Percentiles rank a stretch among this genome's conserved stretches.
Evolutionary conservation across 306 rosid species (phyloP).

Genomic region (Crotalaria pallida): DNA sequence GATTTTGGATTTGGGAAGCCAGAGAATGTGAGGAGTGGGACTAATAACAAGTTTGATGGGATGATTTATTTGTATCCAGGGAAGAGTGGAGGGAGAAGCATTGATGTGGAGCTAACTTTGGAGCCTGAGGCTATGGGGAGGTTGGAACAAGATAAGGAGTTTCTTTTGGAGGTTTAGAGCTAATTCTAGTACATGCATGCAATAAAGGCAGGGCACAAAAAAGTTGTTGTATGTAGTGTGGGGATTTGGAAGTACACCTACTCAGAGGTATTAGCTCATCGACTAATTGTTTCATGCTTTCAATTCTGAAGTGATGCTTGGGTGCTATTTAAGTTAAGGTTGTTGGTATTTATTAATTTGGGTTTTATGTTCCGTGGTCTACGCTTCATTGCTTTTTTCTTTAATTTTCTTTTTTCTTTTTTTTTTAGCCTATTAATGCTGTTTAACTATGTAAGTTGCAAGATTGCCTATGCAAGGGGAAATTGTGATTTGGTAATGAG

Average conservation of each 20-base stretch:
- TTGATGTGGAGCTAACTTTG: conserved; percentile 82
- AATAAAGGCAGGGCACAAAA: background rate
- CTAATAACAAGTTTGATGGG: conserved; percentile 84
- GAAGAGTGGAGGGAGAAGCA: conserved; percentile 86
- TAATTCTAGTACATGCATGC: background rate
- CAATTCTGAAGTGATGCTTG: background rate
- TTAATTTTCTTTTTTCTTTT: no score
- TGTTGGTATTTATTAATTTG: background rate
- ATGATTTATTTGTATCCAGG: conserved; percentile 88
- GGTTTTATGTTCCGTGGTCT: background rate
- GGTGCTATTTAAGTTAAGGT: background rate
- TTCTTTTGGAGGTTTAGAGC: conserved; percentile 47
- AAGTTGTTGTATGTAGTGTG: background rate
- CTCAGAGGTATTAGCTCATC: background rate
- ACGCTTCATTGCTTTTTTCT: background rate
- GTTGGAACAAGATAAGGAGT: conserved; percentile 68
- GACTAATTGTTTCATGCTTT: background rate
- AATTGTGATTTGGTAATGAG: background rate
- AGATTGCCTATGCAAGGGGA: background rate
- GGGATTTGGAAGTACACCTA: background rate
- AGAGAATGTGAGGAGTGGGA: conserved; percentile 82
- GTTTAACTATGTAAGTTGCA: background rate
- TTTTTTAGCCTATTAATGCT: background rate
- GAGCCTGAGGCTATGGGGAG: conserved; percentile 62
- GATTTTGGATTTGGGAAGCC: conserved; percentile 92